A percentile compares a stretch with the other conserved stretches of the same genome.
Evolutionary conservation across 805 yeast species (phyloP).

Genomic region (Candida caryicola): DNA sequence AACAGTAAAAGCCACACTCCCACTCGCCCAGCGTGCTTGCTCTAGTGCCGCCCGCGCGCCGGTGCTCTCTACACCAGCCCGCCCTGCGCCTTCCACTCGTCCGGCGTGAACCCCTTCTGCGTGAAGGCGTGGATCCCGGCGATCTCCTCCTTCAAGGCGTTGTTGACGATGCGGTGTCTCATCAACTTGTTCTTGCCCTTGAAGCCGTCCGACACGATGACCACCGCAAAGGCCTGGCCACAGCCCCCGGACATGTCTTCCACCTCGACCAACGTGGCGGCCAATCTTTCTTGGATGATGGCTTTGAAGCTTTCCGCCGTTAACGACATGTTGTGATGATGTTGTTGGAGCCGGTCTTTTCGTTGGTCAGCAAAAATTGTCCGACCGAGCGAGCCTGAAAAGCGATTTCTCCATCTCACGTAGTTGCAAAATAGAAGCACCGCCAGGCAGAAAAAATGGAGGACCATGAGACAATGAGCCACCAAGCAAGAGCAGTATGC

Average conservation of each 20-base stretch:
- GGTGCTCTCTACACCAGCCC: slow-evolving; percentile 21
- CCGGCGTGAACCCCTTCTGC: slow-evolving; percentile 81
- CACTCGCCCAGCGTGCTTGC: too few species aligned
- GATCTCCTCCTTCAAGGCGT: slow-evolving; percentile 77
- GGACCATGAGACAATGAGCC: too few species aligned
- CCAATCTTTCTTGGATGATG: slow-evolving; percentile 53
- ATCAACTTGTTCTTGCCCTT: slow-evolving; percentile 77
- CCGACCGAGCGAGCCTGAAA: too few species aligned
- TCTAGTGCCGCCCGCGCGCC: too few species aligned
- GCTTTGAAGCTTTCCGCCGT: slow-evolving; percentile 43
- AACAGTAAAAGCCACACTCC: too few species aligned
- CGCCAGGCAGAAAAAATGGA: too few species aligned
- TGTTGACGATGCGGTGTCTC: slow-evolving; percentile 85
- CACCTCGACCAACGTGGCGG: slow-evolving; percentile 65
- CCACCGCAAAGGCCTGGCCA: slow-evolving; percentile 95
- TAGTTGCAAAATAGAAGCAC: too few species aligned
- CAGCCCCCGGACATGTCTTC: slow-evolving; percentile 86
- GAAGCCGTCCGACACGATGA: slow-evolving; percentile 72
- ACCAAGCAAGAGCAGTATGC: too few species aligned
- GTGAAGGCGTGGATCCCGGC: slow-evolving; percentile 91
- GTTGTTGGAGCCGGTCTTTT: not conserved
- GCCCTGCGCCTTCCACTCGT: slow-evolving; percentile 67
- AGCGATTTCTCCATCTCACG: too few species aligned
- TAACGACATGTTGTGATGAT: slow-evolving; percentile 24
- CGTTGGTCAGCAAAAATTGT: slow-evolving; percentile 1